Base-by-base conservation (phyloP, 1,284 basidiomycete genomes). In the Malassezia yamatoensis region DNA sequence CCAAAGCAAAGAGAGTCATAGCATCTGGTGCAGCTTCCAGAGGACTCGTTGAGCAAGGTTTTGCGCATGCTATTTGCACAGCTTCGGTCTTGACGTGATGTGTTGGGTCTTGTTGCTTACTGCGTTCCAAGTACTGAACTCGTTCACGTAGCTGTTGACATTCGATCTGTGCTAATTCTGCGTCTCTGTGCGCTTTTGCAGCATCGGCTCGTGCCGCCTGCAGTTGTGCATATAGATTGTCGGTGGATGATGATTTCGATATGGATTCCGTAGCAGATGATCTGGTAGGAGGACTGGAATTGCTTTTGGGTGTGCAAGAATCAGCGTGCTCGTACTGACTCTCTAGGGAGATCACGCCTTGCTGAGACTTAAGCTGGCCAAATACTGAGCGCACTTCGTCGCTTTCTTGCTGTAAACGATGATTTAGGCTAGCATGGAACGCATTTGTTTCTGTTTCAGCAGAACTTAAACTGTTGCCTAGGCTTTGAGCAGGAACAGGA, bases 341-440 rank as follows among this genome's bases (percentile, higher is more conserved):
- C 6, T 53, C 55, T 7, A 53, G 21, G 11, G 49, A 16, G 24
- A 58, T 49, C 1, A 46, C 24, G 39, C 50, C 55, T 16, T 49
- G 49, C 34, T 58, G 43, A 34, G 38, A 3, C n/a, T 52, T 20
- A 29, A 58, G 49, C 35, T 58, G 55, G 24, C 44, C 45, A 20
- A 58, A 44, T 33, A 50, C 44, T 24, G 44, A n/a, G 12, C 55
- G 45, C 32, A 58, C 11, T 12, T 53, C 55, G n/a, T 58, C 55
- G 5, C 49, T 12, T 32, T 58, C 55, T 36, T 29, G 38, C 38
- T 15, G 18, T 21, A 53, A 46, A 24, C 44, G 34, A 16, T 41
- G 40, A 20, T 41, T 42, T 5, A 58, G 49, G 15, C 20, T 41
- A 16, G 44, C 49, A 29, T 29, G 24, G 24, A 29, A 29, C 15